Evolutionary conservation across 2,329 filamentous ascomycete genomes (phyloP).

Genomic region (Exophiala viscosa): DNA sequence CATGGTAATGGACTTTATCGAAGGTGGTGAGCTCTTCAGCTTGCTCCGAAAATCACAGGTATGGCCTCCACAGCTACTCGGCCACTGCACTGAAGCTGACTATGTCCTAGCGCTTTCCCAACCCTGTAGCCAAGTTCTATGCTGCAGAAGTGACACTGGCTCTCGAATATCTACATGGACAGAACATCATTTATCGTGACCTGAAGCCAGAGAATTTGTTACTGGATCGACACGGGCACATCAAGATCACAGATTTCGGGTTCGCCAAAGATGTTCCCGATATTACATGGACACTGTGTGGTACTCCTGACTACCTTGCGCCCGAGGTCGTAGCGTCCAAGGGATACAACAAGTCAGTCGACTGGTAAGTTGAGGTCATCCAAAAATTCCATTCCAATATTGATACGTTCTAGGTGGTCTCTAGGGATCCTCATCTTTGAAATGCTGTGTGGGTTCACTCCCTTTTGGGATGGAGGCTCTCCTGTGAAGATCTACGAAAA

Average conservation of each 20-base stretch:
- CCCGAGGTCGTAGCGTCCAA: constrained; percentile 99
- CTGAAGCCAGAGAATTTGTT: constrained; percentile 93
- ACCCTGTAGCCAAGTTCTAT: constrained; percentile 98
- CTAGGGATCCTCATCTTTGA: constrained; percentile 97
- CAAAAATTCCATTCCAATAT: constrained; percentile 4
- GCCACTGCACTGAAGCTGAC: constrained; percentile 9
- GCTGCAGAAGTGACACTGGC: constrained; percentile 95
- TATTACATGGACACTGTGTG: constrained; percentile 98
- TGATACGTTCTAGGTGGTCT: constrained; percentile 71
- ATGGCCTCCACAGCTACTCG: constrained; percentile 34
- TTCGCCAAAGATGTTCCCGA: constrained; percentile 98
- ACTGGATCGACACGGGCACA: constrained; percentile 84
- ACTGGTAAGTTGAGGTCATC: constrained; percentile 67
- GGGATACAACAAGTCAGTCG: constrained; percentile 98
- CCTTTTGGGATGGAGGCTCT: constrained; percentile 96
- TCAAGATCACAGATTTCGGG: constrained; percentile 97
- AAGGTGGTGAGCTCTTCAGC: constrained; percentile 96
- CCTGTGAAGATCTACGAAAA: constrained; percentile 99
- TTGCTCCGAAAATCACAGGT: constrained; percentile 87
- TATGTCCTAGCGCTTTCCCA: constrained; percentile 79
- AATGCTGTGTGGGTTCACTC: constrained; percentile 98
- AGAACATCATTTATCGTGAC: constrained; percentile 97
- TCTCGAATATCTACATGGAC: constrained; percentile 88
- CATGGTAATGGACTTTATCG: constrained; percentile 99
- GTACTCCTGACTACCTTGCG: constrained; percentile 94